Conservation (phyloP, 352 stramenopile genomes). For the Globisporangium paddicum region DNA sequence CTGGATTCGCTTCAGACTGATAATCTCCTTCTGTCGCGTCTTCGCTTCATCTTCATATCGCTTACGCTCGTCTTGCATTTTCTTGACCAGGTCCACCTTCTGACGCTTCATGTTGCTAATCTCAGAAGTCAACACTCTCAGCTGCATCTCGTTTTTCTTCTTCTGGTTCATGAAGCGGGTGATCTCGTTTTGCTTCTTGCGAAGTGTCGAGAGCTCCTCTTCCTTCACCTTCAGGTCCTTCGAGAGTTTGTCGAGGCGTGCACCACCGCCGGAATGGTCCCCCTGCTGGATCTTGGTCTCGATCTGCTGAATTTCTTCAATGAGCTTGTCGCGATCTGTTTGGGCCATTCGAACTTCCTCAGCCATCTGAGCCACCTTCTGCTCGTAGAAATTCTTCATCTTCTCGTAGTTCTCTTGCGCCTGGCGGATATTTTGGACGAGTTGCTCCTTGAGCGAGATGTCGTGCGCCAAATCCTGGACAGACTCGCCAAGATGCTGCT, state of each 20-base stretch:
- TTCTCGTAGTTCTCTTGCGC: constrained; percentile 81
- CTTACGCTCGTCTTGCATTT: constrained; percentile 85
- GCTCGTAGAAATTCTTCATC: constrained; percentile 80
- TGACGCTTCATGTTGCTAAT: constrained; percentile 87
- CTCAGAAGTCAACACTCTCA: constrained; percentile 73
- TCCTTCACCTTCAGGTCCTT: constrained; percentile 80
- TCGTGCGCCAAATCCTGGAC: constrained; percentile 77
- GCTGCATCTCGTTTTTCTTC: constrained; percentile 86
- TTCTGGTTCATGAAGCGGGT: constrained; percentile 79
- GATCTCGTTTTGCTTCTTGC: constrained; percentile 83
- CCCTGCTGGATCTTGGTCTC: constrained; percentile 63
- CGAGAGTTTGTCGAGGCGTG: constrained; percentile 57
- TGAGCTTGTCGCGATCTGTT: constrained; percentile 59
- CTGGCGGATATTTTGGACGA: constrained; percentile 74
- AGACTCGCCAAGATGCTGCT: constrained; percentile 73
- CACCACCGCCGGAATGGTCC: constrained; percentile 44
- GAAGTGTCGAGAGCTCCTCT: constrained; percentile 54
- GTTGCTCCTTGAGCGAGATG: constrained; percentile 84
- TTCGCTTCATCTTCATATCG: constrained; percentile 81
- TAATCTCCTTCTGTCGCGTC: constrained; percentile 69
- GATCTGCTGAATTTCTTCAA: constrained; percentile 72
- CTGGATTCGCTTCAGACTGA: constrained; percentile 75
- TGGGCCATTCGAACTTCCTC: constrained; percentile 64
- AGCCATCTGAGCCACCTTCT: constrained; percentile 80
- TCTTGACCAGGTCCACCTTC: constrained; percentile 86